Base-by-base conservation (phyloP, 1,284 basidiomycete species). In the Psilocybe mexicana region DNA sequence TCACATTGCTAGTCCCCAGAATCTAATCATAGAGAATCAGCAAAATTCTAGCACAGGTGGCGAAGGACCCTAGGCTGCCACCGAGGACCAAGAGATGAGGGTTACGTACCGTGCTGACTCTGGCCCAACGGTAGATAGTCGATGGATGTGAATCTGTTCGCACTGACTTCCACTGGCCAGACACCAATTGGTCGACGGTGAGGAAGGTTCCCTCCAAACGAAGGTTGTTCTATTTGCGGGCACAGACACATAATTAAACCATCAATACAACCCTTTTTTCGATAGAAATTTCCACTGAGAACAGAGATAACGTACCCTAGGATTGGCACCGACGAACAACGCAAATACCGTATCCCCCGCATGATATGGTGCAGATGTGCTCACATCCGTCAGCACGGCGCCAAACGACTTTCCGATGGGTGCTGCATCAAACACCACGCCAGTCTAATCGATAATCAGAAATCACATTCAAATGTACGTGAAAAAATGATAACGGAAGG, bases 61-160 rank as follows among this genome's bases (percentile, higher is more conserved):
- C 2, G 23, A 36, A 30, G 26, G 24, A 6, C 12, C 26, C 14
- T 6, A 49, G 30, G 35, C 12, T 47, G 47, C 33, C n/a, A 53
- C 23, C 38, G 49, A 40, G 47, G 49, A 61, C 42, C 42, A 28
- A 52, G 25, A 49, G 50, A 43, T 46, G 12, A 12, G 38, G 35
- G 48, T 61, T 55, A 65, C 81, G 58, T 62, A 87, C 81, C 0
- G 75, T 76, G 71, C 72, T 85, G 4, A 78, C 83, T 69, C 87
- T 76, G 26, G 67, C 72, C 92, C 92, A 93, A 56, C 80, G 76
- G 69, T 83, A 91, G 23, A 78, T 80, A 1, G 92, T 93, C 6
- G 89, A 92, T 30, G 89, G 88, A 70, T 93, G 91, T 11, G 90
- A 91, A 71, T 94, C 92, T 2, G 88, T 87, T 45, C 85, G 77